phyloP scores from a whole-genome alignment of 164 flowering plant genomes.

The Santalum album region DNA sequence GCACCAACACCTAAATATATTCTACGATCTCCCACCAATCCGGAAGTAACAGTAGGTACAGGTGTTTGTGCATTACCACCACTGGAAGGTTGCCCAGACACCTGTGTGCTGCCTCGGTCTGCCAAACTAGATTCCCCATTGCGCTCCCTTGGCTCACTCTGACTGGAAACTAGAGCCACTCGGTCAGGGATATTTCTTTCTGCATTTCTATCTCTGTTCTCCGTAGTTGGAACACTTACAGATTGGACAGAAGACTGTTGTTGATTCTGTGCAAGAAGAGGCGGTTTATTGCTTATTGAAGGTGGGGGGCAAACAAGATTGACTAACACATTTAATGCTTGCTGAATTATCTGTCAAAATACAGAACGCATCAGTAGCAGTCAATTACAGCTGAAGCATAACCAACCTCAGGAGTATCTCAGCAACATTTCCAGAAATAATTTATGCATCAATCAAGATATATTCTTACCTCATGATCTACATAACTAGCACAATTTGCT shows the following conservation, averaged over 20 bases:
- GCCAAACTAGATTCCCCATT: slow-evolving; percentile 43
- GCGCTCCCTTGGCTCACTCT: slow-evolving; percentile 44
- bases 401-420: background rate
- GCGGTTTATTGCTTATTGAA: slow-evolving; percentile 74
- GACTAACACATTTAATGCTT: slow-evolving; percentile 75
- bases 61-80: slow-evolving; percentile 33
- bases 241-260: slow-evolving; percentile 41
- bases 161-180: slow-evolving; percentile 23
- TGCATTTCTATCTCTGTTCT: slow-evolving; percentile 41
- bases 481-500: slow-evolving; percentile 58
- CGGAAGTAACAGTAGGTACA: slow-evolving; percentile 40
- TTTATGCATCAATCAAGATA: background rate
- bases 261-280: slow-evolving; percentile 46
- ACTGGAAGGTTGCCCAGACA: slow-evolving; percentile 14
- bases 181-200: slow-evolving; percentile 45
- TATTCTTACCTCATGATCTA: slow-evolving; percentile 70
- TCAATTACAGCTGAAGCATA: background rate
- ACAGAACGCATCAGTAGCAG: slow-evolving; percentile 3
- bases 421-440: background rate
- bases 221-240: slow-evolving; percentile 34
- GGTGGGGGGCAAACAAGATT: slow-evolving; percentile 99
- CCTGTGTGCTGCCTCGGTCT: slow-evolving; percentile 35
- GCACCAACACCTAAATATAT: slow-evolving; percentile 84
- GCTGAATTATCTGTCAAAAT: slow-evolving; percentile 67
- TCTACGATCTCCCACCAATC: slow-evolving; percentile 87